Conservation (phyloP, 768 basidiomycete species). For the Lenzites betulinus region DNA sequence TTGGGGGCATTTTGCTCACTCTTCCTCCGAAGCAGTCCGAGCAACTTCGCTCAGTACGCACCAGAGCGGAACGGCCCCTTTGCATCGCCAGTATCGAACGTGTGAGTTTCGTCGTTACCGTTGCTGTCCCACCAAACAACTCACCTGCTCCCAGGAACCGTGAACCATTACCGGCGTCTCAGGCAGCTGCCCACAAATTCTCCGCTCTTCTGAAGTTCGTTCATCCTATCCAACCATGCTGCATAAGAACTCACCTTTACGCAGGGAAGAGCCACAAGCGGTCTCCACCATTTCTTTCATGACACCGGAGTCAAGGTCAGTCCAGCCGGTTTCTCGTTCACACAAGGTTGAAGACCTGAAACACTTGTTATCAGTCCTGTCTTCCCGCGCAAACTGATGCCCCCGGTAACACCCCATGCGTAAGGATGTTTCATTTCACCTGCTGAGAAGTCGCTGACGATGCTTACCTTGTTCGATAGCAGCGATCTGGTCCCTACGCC, state of each 20-base stretch:
- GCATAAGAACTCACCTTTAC: not conserved
- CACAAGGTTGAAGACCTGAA: not conserved
- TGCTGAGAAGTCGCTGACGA: not conserved
- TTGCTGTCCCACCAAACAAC: not conserved
- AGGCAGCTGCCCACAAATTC: not conserved
- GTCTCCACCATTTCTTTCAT: conserved; percentile 21
- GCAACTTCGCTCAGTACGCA: conserved; percentile 35
- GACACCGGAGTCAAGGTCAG: conserved; percentile 34
- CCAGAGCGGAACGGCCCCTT: conserved; percentile 9
- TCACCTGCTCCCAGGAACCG: conserved; percentile 1
- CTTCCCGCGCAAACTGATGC: conserved; percentile 23
- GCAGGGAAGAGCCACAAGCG: not conserved
- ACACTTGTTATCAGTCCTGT: conserved; percentile 19
- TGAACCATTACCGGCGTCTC: not conserved
- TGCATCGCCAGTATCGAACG: conserved; percentile 7
- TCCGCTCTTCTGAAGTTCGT: conserved; percentile 3
- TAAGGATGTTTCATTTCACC: conserved; percentile 1
- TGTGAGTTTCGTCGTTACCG: not conserved
- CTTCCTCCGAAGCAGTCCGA: conserved; percentile 33
- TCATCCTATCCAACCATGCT: too few species aligned
- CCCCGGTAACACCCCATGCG: conserved; percentile 6
- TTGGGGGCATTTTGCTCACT: not conserved
- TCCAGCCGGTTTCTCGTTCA: not conserved
- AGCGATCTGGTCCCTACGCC: conserved; percentile 12
- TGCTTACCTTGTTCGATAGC: not conserved